Evolutionary conservation across 352 stramenopile species (phyloP), one percentile per base, ranked within the genome.

Genomic region (Paralagenidium karlingii): DNA sequence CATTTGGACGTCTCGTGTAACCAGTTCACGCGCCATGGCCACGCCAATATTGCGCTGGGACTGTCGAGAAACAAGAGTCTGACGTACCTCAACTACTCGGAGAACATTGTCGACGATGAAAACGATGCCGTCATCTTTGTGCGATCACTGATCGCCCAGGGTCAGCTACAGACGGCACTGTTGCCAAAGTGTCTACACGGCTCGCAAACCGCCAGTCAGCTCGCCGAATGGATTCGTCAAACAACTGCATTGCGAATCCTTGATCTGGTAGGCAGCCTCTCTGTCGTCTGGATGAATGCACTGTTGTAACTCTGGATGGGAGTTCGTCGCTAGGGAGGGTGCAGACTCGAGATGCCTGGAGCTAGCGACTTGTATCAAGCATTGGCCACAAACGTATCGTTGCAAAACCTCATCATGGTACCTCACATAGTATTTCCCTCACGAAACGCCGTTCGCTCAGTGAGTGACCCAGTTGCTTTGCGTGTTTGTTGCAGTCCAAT

Each of bases 371-470:
- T 87, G 3, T 84, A 80, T 32, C 45, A 66, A 6, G 52, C 74
- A 13, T 43, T 87, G 1, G 55, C 52, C 24, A 53, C 63, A 21
- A 82, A 77, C 33, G 29, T 18, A 3, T 79, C 58, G 21, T 39
- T 87, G 24, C 53, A 53, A 9, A 55, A 44, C 22, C 40, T 87
- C 22, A 66, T 83, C 22, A 63, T 84, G 63, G 73, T 87, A 51
- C 7, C 53, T 55, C 3, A n/a, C 7, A 19, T 12, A n/a, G n/a
- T 24, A 22, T 37, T 19, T 8, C 21, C 32, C n/a, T n/a, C n/a
- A n/a, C n/a, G n/a, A n/a, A n/a, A n/a, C n/a, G n/a, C n/a, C n/a
- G n/a, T n/a, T n/a, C n/a, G n/a, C n/a, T n/a, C n/a, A n/a, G n/a
- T n/a, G n/a, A n/a, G 25, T 29, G n/a, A 19, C 7, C 34, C 20